Evolutionary conservation across 495 filamentous ascomycete genomes (phyloP).

Genomic region (Rusavskia elegans): DNA sequence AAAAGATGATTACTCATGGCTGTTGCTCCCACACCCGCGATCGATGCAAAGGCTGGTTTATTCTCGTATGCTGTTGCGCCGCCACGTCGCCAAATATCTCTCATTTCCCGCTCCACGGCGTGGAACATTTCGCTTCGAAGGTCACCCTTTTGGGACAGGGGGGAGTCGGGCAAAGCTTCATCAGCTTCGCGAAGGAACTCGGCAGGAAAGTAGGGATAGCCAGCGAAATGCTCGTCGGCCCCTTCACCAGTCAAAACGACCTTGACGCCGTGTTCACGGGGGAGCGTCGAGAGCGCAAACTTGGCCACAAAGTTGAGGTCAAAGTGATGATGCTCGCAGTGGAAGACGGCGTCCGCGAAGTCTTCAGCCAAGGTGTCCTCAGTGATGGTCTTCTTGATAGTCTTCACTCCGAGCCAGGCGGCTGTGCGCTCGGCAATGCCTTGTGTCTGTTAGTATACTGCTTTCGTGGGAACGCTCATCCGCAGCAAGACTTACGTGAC

Average conservation of each 20-base stretch:
- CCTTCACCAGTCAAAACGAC: conserved; percentile 37
- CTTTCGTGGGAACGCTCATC: not conserved
- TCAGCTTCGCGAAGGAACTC: conserved; percentile 32
- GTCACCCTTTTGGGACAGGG: not conserved
- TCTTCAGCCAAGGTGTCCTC: conserved; percentile 26
- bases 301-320: conserved; percentile 34
- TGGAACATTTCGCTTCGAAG: conserved; percentile 1
- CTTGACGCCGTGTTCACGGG: conserved; percentile 27
- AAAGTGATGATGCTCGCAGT: conserved; percentile 26
- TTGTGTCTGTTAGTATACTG: conserved; percentile 3
- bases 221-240: conserved; percentile 36
- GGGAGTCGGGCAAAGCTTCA: conserved; percentile 15
- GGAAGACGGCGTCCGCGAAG: conserved; percentile 32
- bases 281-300: conserved; percentile 26
- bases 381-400: conserved; percentile 25
- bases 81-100: not conserved
- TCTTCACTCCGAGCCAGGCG: conserved; percentile 30
- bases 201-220: conserved; percentile 26
- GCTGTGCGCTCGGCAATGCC: conserved; percentile 35
- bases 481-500: conserved; percentile 17
- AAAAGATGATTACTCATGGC: not conserved
- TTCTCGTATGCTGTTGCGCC: not conserved
- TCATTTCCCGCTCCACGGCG: not conserved
- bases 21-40: not conserved
- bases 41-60: not conserved